Evolutionary conservation across 1,284 basidiomycete genomes (phyloP).

Genomic region (Fomitopsis pinicola): DNA sequence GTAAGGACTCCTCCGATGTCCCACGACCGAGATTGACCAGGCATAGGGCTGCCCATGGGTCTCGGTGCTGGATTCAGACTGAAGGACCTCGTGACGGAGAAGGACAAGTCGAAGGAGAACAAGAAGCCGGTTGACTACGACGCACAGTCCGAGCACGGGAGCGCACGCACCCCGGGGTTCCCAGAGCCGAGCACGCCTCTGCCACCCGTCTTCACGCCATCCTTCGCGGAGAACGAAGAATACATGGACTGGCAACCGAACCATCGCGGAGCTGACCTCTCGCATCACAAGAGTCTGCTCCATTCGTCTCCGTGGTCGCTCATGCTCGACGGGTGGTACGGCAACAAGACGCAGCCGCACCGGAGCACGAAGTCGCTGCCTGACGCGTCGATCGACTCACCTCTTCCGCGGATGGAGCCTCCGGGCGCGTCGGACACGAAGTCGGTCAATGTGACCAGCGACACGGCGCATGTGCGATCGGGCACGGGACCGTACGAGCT

Average conservation of each 20-base stretch:
- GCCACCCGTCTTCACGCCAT: neutral
- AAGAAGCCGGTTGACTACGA: conserved; percentile 13
- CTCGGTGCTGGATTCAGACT: conserved; percentile 74
- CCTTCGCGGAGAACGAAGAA: neutral
- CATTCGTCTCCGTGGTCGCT: conserved; percentile 60
- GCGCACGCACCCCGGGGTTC: neutral
- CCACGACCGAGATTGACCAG: conserved; percentile 26
- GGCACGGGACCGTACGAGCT: conserved; percentile 70
- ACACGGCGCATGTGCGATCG: conserved; percentile 11
- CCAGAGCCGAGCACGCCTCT: neutral
- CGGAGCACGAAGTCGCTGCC: conserved; percentile 1
- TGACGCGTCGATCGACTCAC: neutral
- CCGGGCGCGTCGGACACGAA: neutral
- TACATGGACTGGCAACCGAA: neutral
- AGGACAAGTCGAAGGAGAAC: conserved; percentile 24
- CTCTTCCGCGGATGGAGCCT: conserved; percentile 6
- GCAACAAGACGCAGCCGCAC: conserved; percentile 32
- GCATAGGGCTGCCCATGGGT: conserved; percentile 66
- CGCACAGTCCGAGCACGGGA: conserved; percentile 7
- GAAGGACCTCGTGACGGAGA: conserved; percentile 38
- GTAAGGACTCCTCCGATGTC: conserved; percentile 27
- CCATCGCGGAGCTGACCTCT: neutral
- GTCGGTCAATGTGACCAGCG: conserved; percentile 28
- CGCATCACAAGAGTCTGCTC: conserved; percentile 8
- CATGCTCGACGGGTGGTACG: conserved; percentile 69